Conservation (phyloP, 768 basidiomycete genomes). For the Sporobolomyces roseus region DNA sequence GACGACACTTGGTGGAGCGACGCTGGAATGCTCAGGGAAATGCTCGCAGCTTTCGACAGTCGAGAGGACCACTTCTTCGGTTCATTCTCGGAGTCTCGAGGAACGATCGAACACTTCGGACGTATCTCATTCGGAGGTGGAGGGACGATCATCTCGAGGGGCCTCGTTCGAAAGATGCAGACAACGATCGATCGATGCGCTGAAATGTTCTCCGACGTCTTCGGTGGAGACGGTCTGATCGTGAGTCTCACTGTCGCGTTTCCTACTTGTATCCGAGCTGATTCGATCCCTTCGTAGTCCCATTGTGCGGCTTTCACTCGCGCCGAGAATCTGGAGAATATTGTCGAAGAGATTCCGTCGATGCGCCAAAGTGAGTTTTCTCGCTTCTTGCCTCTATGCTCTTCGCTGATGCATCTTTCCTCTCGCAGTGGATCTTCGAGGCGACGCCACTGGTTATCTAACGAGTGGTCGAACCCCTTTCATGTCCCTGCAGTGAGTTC, state of each 20-base stretch:
- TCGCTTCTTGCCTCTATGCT: neutral
- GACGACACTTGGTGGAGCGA: conserved; percentile 38
- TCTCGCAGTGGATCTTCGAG: conserved; percentile 23
- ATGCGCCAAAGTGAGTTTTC: conserved; percentile 28
- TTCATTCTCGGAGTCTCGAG: conserved; percentile 20
- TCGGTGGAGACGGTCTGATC: conserved; percentile 35
- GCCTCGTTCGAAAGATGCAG: conserved; percentile 37
- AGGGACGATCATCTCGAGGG: conserved; percentile 22
- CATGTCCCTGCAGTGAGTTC: conserved; percentile 26
- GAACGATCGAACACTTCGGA: conserved; percentile 27
- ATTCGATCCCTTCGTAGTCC: neutral
- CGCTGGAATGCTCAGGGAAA: conserved; percentile 1
- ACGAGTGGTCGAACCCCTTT: conserved; percentile 15
- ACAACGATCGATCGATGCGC: conserved; percentile 28
- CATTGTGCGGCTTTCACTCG: conserved; percentile 27
- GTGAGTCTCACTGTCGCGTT: neutral
- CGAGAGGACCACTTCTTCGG: conserved; percentile 30
- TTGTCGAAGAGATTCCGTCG: conserved; percentile 24
- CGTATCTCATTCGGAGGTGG: conserved; percentile 33
- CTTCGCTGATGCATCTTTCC: too few species aligned
- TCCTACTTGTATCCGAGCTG: neutral
- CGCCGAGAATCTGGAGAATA: conserved; percentile 10
- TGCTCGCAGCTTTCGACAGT: conserved; percentile 18
- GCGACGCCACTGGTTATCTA: conserved; percentile 33
- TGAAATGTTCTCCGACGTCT: conserved; percentile 1